Percentiles rank a stretch among this genome's conserved stretches.
These are phyloP conservation scores for Juncus effusus DNA, from an alignment of 176 grass and related monocot genomes.

Conservation along the genomic window DNA sequence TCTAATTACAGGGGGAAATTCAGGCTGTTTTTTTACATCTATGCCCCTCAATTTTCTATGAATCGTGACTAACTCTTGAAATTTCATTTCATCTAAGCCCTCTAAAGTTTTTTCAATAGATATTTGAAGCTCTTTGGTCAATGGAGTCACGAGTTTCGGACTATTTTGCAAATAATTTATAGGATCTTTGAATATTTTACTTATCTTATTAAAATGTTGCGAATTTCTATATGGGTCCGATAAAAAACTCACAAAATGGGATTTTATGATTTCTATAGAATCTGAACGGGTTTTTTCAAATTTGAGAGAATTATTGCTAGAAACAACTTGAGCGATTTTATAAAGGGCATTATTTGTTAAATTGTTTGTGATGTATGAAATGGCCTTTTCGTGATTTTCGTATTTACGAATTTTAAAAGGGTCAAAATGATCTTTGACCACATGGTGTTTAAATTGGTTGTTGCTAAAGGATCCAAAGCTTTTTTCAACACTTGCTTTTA, in stretches of 20 bases:
- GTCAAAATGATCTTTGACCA: constrained; percentile 27
- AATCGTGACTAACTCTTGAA: constrained; percentile 32
- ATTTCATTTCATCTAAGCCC: constrained; percentile 27
- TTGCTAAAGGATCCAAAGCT: constrained; percentile 19
- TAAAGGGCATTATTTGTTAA: constrained; percentile 28
- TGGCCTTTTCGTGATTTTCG: constrained; percentile 19
- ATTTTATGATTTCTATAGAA: constrained; percentile 29
- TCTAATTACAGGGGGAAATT: constrained; percentile 21
- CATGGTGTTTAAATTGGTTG: constrained; percentile 17
- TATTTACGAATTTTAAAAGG: constrained; percentile 16
- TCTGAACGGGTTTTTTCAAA: constrained; percentile 21
- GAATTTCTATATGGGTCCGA: constrained; percentile 5
- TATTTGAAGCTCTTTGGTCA: constrained; percentile 4
- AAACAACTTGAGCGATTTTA: constrained; percentile 27
- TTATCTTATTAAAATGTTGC: constrained; percentile 8
- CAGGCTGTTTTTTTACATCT: constrained; percentile 13
- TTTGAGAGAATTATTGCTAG: constrained; percentile 26
- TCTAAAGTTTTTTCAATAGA: constrained; percentile 32
- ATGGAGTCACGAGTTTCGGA: constrained; percentile 7
- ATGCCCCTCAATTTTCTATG: constrained; percentile 31
- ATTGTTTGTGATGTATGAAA: constrained; percentile 14
- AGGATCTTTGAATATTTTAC: constrained; percentile 26
- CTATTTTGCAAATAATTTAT: constrained; percentile 15
- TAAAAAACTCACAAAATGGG: constrained; percentile 20
- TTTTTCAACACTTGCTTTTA: constrained; percentile 28